Conservation (phyloP, 106 monocot genomes). For the Dendrobium catenatum region DNA sequence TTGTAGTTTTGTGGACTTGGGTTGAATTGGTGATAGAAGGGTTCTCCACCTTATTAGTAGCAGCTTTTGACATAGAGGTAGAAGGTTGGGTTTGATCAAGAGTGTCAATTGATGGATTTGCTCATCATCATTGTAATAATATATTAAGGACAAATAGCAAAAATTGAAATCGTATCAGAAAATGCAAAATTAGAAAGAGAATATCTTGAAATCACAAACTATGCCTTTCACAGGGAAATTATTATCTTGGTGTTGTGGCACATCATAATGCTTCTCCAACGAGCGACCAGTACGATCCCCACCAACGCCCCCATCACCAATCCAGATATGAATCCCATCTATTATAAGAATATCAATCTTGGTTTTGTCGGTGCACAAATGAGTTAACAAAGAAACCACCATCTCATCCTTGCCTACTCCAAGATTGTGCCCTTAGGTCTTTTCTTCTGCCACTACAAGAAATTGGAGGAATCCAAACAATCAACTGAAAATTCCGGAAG, state of each 20-base stretch:
- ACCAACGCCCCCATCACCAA: constrained; percentile 60
- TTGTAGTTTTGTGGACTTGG: no score
- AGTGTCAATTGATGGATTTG: neutral
- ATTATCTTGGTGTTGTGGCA: constrained; percentile 68
- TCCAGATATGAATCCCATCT: constrained; percentile 80
- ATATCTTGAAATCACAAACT: neutral
- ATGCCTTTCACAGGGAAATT: constrained; percentile 38
- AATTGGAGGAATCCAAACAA: neutral
- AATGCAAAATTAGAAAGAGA: neutral
- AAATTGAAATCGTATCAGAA: neutral
- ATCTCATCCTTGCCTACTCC: no score
- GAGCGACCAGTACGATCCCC: constrained; percentile 66
- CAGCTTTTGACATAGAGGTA: no score
- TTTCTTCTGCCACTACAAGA: neutral
- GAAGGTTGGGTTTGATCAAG: neutral
- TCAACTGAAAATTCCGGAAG: neutral
- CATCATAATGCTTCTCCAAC: constrained; percentile 68
- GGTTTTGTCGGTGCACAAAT: neutral
- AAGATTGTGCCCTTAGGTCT: neutral
- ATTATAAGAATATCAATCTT: neutral
- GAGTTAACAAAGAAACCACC: neutral
- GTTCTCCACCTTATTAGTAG: no score
- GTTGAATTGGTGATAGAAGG: no score
- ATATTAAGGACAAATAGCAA: neutral
- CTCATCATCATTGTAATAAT: neutral